Evolutionary conservation across 192 early-diverging fungal species (phyloP).

Genomic region (Coemansia sp.): DNA sequence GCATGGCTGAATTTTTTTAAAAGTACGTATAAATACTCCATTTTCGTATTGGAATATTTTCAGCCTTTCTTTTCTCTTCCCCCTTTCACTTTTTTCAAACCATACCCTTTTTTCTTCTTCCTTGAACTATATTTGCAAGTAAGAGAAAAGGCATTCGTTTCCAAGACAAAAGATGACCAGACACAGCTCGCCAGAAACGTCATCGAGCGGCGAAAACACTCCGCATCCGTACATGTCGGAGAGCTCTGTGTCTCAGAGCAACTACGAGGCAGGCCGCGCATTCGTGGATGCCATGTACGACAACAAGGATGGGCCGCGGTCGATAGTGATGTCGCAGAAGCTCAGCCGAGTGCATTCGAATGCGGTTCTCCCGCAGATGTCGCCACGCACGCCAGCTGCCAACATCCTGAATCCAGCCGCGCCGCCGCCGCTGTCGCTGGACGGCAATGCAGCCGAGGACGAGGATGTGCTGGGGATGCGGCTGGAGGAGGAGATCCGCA

Average conservation of each 20-base stretch:
- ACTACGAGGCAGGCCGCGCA: constrained; percentile 33
- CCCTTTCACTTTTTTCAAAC: too few relatives aligned
- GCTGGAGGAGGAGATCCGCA: constrained; percentile 43
- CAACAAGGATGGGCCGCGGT: constrained; percentile 12
- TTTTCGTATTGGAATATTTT: too few relatives aligned
- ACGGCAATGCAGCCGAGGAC: constrained; percentile 9
- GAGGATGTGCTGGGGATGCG: constrained; percentile 28
- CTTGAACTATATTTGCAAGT: not conserved
- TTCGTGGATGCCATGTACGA: constrained; percentile 46
- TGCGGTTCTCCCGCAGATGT: constrained; percentile 46
- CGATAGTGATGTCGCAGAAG: constrained; percentile 50
- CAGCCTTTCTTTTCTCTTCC: too few relatives aligned
- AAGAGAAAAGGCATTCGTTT: not conserved
- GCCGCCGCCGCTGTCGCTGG: constrained; percentile 30
- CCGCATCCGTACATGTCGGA: constrained; percentile 28
- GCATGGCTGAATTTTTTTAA: too few relatives aligned
- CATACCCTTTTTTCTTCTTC: not conserved
- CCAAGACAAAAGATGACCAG: not conserved
- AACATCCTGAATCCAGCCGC: not conserved
- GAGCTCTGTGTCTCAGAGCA: constrained; percentile 31
- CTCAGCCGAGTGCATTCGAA: constrained; percentile 42
- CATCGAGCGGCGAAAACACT: not conserved
- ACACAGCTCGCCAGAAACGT: not conserved
- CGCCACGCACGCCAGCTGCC: constrained; percentile 21
- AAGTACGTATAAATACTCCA: not conserved